phyloP scores from a whole-genome alignment of 2,329 filamentous ascomycete species.

The Cladosporium austrohemisphaericum region DNA sequence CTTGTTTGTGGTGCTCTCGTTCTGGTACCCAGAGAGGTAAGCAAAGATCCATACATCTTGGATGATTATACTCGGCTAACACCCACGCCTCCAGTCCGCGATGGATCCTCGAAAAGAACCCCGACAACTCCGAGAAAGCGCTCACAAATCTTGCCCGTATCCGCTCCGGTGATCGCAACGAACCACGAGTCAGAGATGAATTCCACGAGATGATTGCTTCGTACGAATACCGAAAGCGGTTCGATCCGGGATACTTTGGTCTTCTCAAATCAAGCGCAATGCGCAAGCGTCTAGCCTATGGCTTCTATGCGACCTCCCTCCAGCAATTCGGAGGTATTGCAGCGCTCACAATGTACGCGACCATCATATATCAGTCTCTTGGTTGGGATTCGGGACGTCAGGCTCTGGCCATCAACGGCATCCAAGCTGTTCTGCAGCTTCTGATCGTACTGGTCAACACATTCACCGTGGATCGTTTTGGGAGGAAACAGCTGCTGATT shows the following conservation, averaged over 20 bases:
- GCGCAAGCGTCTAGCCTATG: slow-evolving; percentile 38
- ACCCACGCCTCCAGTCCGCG: slow-evolving; percentile 24
- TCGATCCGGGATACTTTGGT: slow-evolving; percentile 33
- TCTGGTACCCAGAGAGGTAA: slow-evolving; percentile 37
- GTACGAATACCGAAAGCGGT: slow-evolving; percentile 33
- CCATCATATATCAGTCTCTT: slow-evolving; percentile 38
- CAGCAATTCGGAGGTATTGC: slow-evolving; percentile 27
- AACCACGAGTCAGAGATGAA: slow-evolving; percentile 33
- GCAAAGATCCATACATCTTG: background rate
- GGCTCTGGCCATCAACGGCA: slow-evolving; percentile 38
- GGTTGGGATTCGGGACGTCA: slow-evolving; percentile 37
- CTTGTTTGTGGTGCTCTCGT: slow-evolving; percentile 35
- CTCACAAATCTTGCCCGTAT: slow-evolving; percentile 33
- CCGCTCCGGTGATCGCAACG: slow-evolving; percentile 29
- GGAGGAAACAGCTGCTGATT: slow-evolving; percentile 34
- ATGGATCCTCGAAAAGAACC: slow-evolving; percentile 36
- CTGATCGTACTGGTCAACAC: slow-evolving; percentile 41
- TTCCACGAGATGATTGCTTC: slow-evolving; percentile 39
- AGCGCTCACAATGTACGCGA: slow-evolving; percentile 38
- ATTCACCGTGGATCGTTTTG: slow-evolving; percentile 38
- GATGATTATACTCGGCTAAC: background rate
- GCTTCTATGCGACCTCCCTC: slow-evolving; percentile 34
- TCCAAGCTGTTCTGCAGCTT: slow-evolving; percentile 38
- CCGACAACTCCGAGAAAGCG: slow-evolving; percentile 17
- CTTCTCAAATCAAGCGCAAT: slow-evolving; percentile 33